Base-by-base conservation (phyloP, 2,329 filamentous ascomycete species). In the Karstenula rhodostoma region DNA sequence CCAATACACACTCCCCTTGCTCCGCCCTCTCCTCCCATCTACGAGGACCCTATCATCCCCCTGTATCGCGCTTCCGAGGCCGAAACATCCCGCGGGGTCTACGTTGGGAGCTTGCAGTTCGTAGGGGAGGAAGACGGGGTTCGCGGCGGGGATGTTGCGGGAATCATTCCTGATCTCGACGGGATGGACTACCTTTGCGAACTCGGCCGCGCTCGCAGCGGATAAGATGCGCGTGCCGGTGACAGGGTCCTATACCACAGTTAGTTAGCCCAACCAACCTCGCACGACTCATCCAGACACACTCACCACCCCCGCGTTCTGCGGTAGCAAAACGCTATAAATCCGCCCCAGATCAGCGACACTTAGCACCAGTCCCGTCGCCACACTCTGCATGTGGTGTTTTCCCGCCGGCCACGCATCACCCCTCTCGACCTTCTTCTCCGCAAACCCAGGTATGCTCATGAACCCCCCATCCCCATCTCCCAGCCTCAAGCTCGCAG, bases 11-110 rank as follows among this genome's bases (percentile, higher is more conserved):
- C 58, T 68, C 9, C 67, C 68, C 52, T 63, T 67, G 6, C 64
- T 64, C 23, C 67, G 57, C 4, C 68, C 71, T 37, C 27, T 67
- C 37, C 43, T 56, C 3, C 67, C 69, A 44, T 58, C 53, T 4
- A 22, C 9, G 4, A 75, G 61, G 0, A 78, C 79, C 6, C 81
- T 80, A 42, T 69, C 62, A 12, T 57, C 63, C 0, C 68, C 83
- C 32, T 87, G 75, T 80, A 87, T 83, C 56, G 86, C 87, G 0
- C 81, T 84, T n/a, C 77, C 78, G 15, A 73, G 44, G 5, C 69
- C 66, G 50, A 62, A 72, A 48, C 64, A 67, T 19, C 70, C 71
- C 46, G 74, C 67, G 1, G 77, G 77, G 61, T 78, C 87, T 3
- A 87, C 42, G 25, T 86, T 81, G 2, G 78, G 71, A 3, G 84